phyloP scores from a whole-genome alignment of 2,329 filamentous ascomycete genomes.

The Aspergillus luchuensis region DNA sequence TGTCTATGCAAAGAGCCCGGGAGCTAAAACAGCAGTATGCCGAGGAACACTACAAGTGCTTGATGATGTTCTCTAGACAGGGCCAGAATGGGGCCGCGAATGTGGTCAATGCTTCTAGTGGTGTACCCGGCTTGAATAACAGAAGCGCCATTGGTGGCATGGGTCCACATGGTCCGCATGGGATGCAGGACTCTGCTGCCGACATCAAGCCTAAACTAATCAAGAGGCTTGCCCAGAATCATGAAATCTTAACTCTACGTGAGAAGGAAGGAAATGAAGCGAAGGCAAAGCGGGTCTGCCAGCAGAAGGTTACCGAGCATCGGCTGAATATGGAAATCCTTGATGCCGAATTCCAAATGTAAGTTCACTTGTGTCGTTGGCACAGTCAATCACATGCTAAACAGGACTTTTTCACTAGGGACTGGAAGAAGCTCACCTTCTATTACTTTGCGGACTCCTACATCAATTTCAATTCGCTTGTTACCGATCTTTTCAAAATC shows the following conservation, averaged over 20 bases:
- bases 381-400: neutral
- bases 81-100: conserved; percentile 52
- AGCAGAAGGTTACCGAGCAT: conserved; percentile 94
- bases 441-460: conserved; percentile 98
- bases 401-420: conserved; percentile 58
- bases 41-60: conserved; percentile 95
- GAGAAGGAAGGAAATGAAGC: conserved; percentile 98
- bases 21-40: conserved; percentile 87
- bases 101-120: conserved; percentile 50
- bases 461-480: conserved; percentile 98
- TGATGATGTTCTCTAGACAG: conserved; percentile 96
- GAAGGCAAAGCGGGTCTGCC: conserved; percentile 93
- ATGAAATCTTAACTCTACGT: conserved; percentile 83
- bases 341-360: conserved; percentile 98
- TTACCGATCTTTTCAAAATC: conserved; percentile 97
- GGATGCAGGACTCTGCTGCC: conserved; percentile 69
- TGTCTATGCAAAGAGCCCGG: conserved; percentile 84
- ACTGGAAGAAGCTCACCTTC: conserved; percentile 98
- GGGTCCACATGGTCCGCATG: conserved; percentile 73
- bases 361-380: conserved; percentile 46
- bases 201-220: conserved; percentile 96
- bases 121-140: conserved; percentile 65
- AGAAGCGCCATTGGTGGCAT: conserved; percentile 75
- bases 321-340: conserved; percentile 97
- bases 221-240: conserved; percentile 86